Evolutionary conservation across 768 basidiomycete genomes (phyloP), one percentile per base, ranked within the genome.

Genomic region (Lactarius deliciosus): DNA sequence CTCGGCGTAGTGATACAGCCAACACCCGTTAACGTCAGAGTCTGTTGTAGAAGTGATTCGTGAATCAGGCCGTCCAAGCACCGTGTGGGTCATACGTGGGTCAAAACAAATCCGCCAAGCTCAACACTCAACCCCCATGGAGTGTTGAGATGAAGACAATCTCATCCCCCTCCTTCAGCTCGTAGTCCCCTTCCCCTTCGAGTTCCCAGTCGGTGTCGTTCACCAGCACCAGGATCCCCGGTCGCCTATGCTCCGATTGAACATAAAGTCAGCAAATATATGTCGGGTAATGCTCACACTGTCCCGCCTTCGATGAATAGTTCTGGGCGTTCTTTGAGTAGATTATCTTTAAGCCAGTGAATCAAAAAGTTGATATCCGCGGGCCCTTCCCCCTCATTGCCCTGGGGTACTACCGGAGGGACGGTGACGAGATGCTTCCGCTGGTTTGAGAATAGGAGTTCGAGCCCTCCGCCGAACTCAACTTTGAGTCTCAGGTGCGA

Each of bases 141-240:
- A 98, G 77, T 0, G 96, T 98, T 25, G 94, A 96, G 67, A 99
- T 98, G 76, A 99, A 96, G 18, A 98, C 93, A 68, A 98, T 84
- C 78, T 96, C 92, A 74, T 99, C 97, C 0, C 85, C 82, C 38
- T 64, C 62, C 60, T 60, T 65, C 60, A 68, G 30, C 50, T 59
- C 34, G 43, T 69, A 68, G 10, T 56, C 66, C 4, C 66, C 66
- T 54, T 69, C 69, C 43, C 62, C 69, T 36, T 68, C 69, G 28
- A 69, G 67, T 4, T 68, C 63, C 63, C 62, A 69, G 40, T 68
- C 67, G 4, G 59, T 68, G 34, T 63, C 62, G 13, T 64, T 69
- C 41, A 99, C 86, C n/a, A 99, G 81, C 4, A 98, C 96, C 3
- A 99, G 81, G 43, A 99, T 97, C 0, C 97, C 97, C 0, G 97